Evolutionary conservation across 148 eudicot genomes (phyloP).

Genomic region (Rhododendron williamsianum): DNA sequence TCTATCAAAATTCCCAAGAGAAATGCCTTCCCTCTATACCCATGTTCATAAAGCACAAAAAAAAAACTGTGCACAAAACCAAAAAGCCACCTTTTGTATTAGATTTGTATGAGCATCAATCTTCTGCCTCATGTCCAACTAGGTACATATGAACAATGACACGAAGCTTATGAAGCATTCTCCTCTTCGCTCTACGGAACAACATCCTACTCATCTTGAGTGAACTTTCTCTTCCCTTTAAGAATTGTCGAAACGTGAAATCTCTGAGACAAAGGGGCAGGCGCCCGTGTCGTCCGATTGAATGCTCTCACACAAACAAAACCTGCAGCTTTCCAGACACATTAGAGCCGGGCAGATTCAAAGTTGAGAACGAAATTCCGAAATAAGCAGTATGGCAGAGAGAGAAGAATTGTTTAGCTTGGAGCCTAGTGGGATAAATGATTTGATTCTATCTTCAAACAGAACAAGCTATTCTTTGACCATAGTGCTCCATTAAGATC

Average conservation of each 20-base stretch:
- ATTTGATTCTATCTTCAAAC: neutral
- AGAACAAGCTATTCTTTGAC: neutral
- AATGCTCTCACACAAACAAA: conserved; percentile 45
- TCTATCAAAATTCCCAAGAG: neutral
- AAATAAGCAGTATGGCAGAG: neutral
- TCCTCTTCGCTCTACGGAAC: neutral
- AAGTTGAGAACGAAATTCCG: neutral
- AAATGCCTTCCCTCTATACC: neutral
- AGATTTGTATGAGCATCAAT: neutral
- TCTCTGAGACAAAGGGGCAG: conserved; percentile 6
- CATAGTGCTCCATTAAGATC: neutral
- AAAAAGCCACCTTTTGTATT: neutral
- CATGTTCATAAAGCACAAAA: neutral
- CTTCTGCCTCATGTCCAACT: neutral
- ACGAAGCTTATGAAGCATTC: neutral
- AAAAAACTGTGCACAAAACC: neutral
- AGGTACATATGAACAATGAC: neutral
- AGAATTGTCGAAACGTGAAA: conserved; percentile 16
- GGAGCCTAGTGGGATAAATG: neutral
- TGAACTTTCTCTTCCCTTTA: conserved; percentile 8
- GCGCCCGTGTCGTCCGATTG: conserved; percentile 31
- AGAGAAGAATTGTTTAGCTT: neutral
- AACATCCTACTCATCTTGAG: neutral
- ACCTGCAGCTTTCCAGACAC: conserved; percentile 23
- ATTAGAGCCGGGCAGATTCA: neutral